Conservation (phyloP, 2,329 filamentous ascomycete species). For the Sporothrix globosa region DNA sequence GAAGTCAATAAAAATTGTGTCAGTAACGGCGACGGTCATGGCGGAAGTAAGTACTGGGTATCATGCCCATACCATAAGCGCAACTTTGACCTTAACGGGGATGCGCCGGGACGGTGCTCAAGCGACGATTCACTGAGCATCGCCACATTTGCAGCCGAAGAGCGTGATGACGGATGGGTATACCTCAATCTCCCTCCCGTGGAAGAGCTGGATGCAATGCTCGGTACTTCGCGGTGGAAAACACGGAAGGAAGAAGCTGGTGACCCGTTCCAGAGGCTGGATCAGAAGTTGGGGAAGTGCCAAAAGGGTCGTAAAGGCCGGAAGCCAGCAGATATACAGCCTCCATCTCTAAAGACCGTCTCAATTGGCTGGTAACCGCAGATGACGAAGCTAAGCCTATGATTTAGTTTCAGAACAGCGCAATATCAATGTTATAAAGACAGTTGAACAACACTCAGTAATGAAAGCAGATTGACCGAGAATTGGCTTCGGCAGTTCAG, state of each 20-base stretch:
- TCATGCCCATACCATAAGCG: conserved; percentile 88
- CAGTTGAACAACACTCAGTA: too few species aligned
- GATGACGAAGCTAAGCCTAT: background rate
- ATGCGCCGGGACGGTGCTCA: conserved; percentile 60
- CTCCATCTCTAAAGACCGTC: conserved; percentile 4
- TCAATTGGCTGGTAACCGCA: conserved; percentile 21
- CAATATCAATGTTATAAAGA: too few species aligned
- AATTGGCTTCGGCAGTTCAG: too few species aligned
- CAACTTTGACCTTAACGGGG: conserved; percentile 77
- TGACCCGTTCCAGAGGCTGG: conserved; percentile 16
- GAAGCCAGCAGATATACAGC: conserved; percentile 18
- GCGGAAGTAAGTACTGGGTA: conserved; percentile 67
- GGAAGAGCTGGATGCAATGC: conserved; percentile 74
- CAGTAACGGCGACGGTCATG: conserved; percentile 43
- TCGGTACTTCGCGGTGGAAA: conserved; percentile 79
- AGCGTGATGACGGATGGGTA: conserved; percentile 71
- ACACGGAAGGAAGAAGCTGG: conserved; percentile 70
- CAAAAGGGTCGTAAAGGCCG: conserved; percentile 25
- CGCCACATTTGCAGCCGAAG: conserved; percentile 78
- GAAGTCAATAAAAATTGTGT: too few species aligned
- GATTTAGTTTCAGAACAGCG: too few species aligned
- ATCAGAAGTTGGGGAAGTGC: conserved; percentile 26
- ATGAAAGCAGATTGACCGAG: too few species aligned
- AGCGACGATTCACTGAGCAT: conserved; percentile 80
- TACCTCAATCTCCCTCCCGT: conserved; percentile 81